Evolutionary conservation across 2,329 filamentous ascomycete genomes (phyloP).

Genomic region (Emmonsiellopsis sp.): DNA sequence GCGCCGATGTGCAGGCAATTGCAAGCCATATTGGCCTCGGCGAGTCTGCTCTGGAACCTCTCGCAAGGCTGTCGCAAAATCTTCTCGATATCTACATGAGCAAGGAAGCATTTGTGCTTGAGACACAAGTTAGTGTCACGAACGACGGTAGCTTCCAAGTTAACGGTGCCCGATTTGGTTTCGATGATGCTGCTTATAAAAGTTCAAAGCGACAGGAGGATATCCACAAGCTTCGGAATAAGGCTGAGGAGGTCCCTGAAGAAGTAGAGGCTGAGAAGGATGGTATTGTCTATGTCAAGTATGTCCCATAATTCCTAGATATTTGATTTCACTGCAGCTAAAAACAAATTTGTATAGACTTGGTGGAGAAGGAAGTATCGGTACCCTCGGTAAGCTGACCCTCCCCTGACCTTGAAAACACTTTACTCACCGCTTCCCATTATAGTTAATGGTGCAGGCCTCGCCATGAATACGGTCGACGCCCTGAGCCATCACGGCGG

Average conservation of each 20-base stretch:
- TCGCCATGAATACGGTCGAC: slow-evolving; percentile 88
- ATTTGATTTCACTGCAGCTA: not conserved
- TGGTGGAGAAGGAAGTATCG: slow-evolving; percentile 53
- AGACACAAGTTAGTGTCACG: slow-evolving; percentile 39
- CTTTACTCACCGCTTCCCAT: not conserved
- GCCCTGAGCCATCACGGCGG: slow-evolving; percentile 61
- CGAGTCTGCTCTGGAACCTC: slow-evolving; percentile 32
- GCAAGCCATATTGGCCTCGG: slow-evolving; percentile 46
- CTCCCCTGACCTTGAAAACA: not conserved
- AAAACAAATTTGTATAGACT: slow-evolving; percentile 21
- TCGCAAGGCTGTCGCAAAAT: slow-evolving; percentile 42
- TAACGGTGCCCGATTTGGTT: slow-evolving; percentile 49
- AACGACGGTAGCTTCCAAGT: slow-evolving; percentile 39
- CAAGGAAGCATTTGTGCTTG: slow-evolving; percentile 57
- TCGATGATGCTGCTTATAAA: slow-evolving; percentile 61
- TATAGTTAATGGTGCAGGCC: slow-evolving; percentile 71
- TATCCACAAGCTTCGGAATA: slow-evolving; percentile 49
- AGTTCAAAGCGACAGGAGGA: slow-evolving; percentile 52
- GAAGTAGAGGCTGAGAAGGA: slow-evolving; percentile 56
- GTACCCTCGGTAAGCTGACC: slow-evolving; percentile 49
- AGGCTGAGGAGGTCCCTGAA: slow-evolving; percentile 41
- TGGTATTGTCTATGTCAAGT: slow-evolving; percentile 71
- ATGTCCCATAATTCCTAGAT: slow-evolving; percentile 15
- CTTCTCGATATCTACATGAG: slow-evolving; percentile 52
- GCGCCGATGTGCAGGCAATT: slow-evolving; percentile 28